These are phyloP conservation scores for Sphaerulina populicola DNA, from an alignment of 2,329 filamentous ascomycete species.

Conservation along the genomic window DNA sequence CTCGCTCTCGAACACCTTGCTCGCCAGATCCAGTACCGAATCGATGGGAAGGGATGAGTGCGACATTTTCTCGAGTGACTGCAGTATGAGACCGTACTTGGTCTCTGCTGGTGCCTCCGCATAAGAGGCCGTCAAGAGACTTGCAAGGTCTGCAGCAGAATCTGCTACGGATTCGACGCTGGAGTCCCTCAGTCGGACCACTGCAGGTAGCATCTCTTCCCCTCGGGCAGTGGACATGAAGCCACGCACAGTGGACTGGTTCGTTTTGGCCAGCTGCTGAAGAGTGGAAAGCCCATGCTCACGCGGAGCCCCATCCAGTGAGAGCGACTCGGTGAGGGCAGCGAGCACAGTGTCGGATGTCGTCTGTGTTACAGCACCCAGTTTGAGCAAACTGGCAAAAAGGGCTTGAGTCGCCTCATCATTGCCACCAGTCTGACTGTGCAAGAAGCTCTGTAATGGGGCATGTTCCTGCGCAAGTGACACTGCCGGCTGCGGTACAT, in stretches of 20 bases:
- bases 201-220: slow-evolving; percentile 43
- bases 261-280: slow-evolving; percentile 33
- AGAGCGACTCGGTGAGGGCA: slow-evolving; percentile 35
- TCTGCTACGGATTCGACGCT: slow-evolving; percentile 45
- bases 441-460: slow-evolving; percentile 10
- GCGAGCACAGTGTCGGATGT: slow-evolving; percentile 36
- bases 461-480: slow-evolving; percentile 31
- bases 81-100: slow-evolving; percentile 46
- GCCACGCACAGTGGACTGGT: slow-evolving; percentile 36
- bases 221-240: slow-evolving; percentile 42
- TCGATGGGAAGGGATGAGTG: slow-evolving; percentile 43
- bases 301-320: slow-evolving; percentile 25
- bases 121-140: slow-evolving; percentile 20
- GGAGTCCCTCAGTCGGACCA: slow-evolving; percentile 49
- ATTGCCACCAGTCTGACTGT: neutral
- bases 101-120: slow-evolving; percentile 15
- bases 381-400: slow-evolving; percentile 18
- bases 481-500: slow-evolving; percentile 32
- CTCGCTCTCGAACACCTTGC: slow-evolving; percentile 39
- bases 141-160: slow-evolving; percentile 33
- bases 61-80: slow-evolving; percentile 43
- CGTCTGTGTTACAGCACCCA: slow-evolving; percentile 28
- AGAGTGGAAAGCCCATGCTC: slow-evolving; percentile 24
- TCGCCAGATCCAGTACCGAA: slow-evolving; percentile 48
- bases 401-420: neutral